These are phyloP conservation scores for Penstemon newberryi DNA, from an alignment of 257 asterid genomes.

Conservation along the genomic window DNA sequence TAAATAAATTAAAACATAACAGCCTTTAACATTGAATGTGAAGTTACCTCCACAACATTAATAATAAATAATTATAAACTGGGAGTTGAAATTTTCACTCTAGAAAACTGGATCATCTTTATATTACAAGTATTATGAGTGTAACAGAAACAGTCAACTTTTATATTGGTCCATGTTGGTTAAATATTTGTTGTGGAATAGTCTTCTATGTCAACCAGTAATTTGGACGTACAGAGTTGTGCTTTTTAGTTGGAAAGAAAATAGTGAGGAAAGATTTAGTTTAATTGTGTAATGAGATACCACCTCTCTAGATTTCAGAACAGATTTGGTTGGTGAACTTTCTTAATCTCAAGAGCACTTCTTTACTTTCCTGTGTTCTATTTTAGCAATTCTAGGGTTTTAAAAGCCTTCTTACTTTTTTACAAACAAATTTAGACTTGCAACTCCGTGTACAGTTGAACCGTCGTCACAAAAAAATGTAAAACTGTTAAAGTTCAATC, in stretches of 20 bases:
- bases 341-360: not conserved
- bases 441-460: not conserved
- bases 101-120: not conserved
- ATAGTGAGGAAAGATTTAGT: not conserved
- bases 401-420: not conserved
- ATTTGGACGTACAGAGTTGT: conserved; percentile 16
- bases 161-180: not conserved
- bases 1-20: conserved; percentile 1
- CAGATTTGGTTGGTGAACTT: not conserved
- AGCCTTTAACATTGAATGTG: conserved; percentile 1
- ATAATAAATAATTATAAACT: conserved; percentile 1
- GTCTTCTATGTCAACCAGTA: not conserved
- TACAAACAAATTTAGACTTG: not conserved
- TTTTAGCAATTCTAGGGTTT: not conserved
- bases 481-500: not conserved
- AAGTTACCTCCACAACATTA: not conserved
- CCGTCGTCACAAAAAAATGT: not conserved
- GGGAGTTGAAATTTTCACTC: conserved; percentile 9
- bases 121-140: conserved; percentile 7
- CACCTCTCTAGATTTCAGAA: not conserved
- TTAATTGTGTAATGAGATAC: not conserved
- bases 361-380: not conserved
- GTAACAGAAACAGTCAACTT: not conserved
- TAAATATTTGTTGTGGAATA: not conserved
- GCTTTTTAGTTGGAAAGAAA: conserved; percentile 7